A percentile compares a stretch with the other conserved stretches of the same genome.
Conservation (phyloP, 1,284 basidiomycete species). For the Cystobasidium sp. region DNA sequence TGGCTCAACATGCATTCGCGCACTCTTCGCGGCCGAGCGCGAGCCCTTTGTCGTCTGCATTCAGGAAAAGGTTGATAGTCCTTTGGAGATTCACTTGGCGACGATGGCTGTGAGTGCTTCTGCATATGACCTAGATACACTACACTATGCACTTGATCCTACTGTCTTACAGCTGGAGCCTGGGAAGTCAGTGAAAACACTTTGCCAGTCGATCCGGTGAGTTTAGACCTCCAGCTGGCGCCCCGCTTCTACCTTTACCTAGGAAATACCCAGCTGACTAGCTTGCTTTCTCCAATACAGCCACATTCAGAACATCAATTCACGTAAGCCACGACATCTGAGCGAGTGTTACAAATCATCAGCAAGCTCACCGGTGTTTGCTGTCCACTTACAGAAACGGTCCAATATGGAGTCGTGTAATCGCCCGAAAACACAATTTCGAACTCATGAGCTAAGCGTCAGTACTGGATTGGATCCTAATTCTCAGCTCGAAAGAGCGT, state of each 20-base stretch:
- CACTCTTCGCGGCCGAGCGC: conserved; percentile 10
- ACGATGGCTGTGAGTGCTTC: conserved; percentile 25
- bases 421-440: conserved; percentile 13
- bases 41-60: conserved; percentile 9
- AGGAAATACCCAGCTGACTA: not conserved
- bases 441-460: conserved; percentile 13
- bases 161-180: not conserved
- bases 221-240: not conserved
- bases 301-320: conserved; percentile 16
- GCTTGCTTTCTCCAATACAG: not conserved
- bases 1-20: not conserved
- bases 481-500: not conserved
- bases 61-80: conserved; percentile 35
- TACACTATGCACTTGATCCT: not conserved
- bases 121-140: not conserved
- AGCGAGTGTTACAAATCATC: no score
- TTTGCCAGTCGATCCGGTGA: conserved; percentile 9
- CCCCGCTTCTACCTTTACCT: not conserved
- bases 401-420: conserved; percentile 17
- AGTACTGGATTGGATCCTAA: not conserved
- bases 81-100: conserved; percentile 40
- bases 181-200: conserved; percentile 4
- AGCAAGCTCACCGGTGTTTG: no score
- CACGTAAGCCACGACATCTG: not conserved
- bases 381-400: conserved; percentile 5